Evolutionary conservation across 192 early-diverging fungal genomes (phyloP), one percentile per base, ranked within the genome.

Genomic region (Bifiguratus adelaidae): DNA sequence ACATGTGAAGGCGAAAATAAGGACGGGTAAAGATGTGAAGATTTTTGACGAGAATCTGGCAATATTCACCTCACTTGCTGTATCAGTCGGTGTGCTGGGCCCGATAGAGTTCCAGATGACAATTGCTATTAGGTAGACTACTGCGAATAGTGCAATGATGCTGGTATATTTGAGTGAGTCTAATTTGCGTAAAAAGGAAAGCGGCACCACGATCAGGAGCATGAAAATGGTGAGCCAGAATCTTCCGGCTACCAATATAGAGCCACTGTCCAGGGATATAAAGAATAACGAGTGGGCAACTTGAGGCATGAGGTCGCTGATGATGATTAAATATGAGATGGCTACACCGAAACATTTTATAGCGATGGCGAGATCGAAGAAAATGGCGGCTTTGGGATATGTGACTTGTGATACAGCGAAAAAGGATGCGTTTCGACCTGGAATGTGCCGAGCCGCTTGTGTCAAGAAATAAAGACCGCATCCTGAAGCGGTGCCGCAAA

Each of bases 1-100:
- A 58, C 92, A 96, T 22, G 92, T 96, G 49, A 92, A 96, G 19
- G 88, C 89, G 76, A 96, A 96, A 28, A 96, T 83, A 73, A 96
- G 94, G 30, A 96, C 85, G 1, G 92, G 92, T 32, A 93, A 56
- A 16, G 72, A 70, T 21, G 76, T 69, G 65, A 86, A 75, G 61
- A 83, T 73, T 27, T 66, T 56, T 29, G 56, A 60, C 11, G 63
- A 74, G 66, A 79, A 57, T 16, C 63, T 65, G 24, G 83, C 50
- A 7, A 70, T 21, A 16, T 67, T 64, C 37, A 85, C 60, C 18
- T 78, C 67, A n/a, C 75, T 79, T 27, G 61, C 56, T 4, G 75
- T 69, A 18, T 72, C 64, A 15, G 71, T 55, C 2, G 56, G 52
- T 8, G 63, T 74, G 16, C 65, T 57, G 11, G 82, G 81, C 7